phyloP scores from a whole-genome alignment of 1,284 basidiomycete genomes.

The Boletellus sp. region DNA sequence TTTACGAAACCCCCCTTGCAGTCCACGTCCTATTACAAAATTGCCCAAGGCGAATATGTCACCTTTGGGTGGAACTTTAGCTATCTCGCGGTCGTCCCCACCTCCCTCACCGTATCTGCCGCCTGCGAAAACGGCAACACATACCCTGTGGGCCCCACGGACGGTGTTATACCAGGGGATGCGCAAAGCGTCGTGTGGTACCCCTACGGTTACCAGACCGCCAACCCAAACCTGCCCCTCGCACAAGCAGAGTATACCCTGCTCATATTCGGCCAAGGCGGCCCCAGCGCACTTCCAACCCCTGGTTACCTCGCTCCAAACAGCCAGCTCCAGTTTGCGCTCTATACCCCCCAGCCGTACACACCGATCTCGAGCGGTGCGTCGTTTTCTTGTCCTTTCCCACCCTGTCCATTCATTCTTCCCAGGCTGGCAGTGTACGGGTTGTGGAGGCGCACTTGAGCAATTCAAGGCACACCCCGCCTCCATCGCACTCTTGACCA shows the following conservation, averaged over 20 bases:
- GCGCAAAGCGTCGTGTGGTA: slow-evolving; percentile 81
- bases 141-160: slow-evolving; percentile 80
- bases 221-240: slow-evolving; percentile 62
- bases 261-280: slow-evolving; percentile 77
- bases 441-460: slow-evolving; percentile 57
- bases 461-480: slow-evolving; percentile 57
- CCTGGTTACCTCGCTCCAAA: slow-evolving; percentile 75
- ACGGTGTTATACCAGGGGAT: slow-evolving; percentile 68
- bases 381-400: slow-evolving; percentile 14
- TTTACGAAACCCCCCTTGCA: slow-evolving; percentile 80
- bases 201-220: slow-evolving; percentile 70
- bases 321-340: slow-evolving; percentile 69
- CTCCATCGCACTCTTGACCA: slow-evolving; percentile 61
- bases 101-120: slow-evolving; percentile 76
- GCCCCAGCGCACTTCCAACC: slow-evolving; percentile 52
- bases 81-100: slow-evolving; percentile 63
- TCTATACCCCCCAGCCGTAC: slow-evolving; percentile 82
- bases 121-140: slow-evolving; percentile 84
- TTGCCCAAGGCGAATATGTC: slow-evolving; percentile 68
- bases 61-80: slow-evolving; percentile 95
- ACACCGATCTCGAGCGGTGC: slow-evolving; percentile 68
- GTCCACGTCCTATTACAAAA: slow-evolving; percentile 85
- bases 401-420: slow-evolving; percentile 6
- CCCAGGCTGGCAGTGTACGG: slow-evolving; percentile 74
- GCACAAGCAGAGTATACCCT: slow-evolving; percentile 75